Evolutionary conservation across 768 basidiomycete species (phyloP), one percentile per base, ranked within the genome.

Genomic region (Lepiota subincarnata): DNA sequence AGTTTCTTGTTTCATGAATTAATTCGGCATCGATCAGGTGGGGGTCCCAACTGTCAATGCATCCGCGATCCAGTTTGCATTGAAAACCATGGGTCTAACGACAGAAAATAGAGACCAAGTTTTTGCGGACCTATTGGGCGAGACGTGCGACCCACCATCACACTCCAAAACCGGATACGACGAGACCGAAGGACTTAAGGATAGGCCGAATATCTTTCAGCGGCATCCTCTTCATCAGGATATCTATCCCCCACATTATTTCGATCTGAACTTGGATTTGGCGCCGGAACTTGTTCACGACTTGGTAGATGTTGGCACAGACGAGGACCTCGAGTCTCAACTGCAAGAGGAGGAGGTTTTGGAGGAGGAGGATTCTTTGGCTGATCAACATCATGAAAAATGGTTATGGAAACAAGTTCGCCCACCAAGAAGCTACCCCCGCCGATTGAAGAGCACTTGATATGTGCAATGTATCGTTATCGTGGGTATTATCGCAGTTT

Each of bases 21-120:
- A 20, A 44, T 28, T 50, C 46, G 7, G 26, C 42, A 20, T 18
- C 49, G 31, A 24, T n/a, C 19, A 51, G 45, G 19, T 42, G 39
- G 22, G 19, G 11, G 44, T 84, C 81, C 70, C 82, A 28, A 66
- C 73, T 2, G 49, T 61, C 6, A 61, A 69, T 13, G 73, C 76
- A 48, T 54, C 45, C 6, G 53, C 53, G 13, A 70, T 87, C 42
- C 65, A 71, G 16, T 76, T 77, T 40, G 82, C 79, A 8, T 59
- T 84, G 38, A 70, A 75, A 16, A 70, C 76, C 43, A 69, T 80
- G 62, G 80, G 78, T 1, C 63, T 71, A 18, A 61, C 66, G 10
- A 62, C 63, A 41, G 57, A 64, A 13, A 72, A 63, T 60, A 76
- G 73, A 58, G 66, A 70, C 26, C 58, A 62, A n/a, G 73, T 76